phyloP scores from a whole-genome alignment of 306 rosid species.

The Malus asiatica region DNA sequence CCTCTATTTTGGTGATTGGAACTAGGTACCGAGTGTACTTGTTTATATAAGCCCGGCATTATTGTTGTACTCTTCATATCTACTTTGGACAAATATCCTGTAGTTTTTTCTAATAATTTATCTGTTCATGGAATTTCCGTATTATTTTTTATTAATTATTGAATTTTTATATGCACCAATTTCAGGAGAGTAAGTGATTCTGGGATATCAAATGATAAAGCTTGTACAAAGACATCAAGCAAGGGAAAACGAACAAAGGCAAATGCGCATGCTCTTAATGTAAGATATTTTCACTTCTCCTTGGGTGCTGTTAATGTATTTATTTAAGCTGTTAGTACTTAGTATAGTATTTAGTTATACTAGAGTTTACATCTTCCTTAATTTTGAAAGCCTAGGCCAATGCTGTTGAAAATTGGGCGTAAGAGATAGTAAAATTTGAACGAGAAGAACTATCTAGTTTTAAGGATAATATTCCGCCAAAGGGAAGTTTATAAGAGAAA shows the following conservation, averaged over 20 bases:
- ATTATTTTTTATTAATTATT: neutral
- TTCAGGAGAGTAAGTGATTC: slow-evolving; percentile 20
- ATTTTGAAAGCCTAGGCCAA: neutral
- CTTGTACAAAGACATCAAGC: slow-evolving; percentile 15
- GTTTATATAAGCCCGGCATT: neutral
- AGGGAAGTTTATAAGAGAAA: neutral
- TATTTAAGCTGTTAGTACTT: neutral
- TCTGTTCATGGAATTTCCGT: neutral
- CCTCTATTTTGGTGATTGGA: neutral
- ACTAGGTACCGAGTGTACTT: neutral
- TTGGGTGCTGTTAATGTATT: slow-evolving; percentile 3
- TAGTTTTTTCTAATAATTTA: neutral
- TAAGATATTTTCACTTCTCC: slow-evolving; percentile 15
- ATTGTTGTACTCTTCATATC: neutral
- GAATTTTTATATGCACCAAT: neutral
- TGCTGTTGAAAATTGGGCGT: neutral
- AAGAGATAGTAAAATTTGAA: neutral
- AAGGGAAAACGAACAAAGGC: slow-evolving; percentile 21
- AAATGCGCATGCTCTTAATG: slow-evolving; percentile 21
- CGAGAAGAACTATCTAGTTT: neutral
- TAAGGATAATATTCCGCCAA: neutral
- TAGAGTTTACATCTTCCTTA: neutral
- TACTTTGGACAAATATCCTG: neutral
- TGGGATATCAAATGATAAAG: neutral
- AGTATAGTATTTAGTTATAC: neutral